Evolutionary conservation across 2,329 filamentous ascomycete species (phyloP).

Genomic region (Aspergillus brunneoviolaceus): DNA sequence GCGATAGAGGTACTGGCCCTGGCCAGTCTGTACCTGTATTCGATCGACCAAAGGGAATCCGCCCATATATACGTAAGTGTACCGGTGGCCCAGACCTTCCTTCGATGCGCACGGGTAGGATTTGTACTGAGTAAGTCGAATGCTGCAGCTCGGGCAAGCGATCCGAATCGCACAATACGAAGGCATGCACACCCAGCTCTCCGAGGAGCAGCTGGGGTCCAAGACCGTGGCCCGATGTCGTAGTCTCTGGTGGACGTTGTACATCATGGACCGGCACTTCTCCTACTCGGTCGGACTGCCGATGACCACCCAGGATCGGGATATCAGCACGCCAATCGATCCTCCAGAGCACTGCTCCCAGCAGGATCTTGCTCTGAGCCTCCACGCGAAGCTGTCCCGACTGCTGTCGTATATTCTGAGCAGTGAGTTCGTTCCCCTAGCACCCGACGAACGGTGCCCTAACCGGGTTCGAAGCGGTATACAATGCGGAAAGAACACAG

Average conservation of each 20-base stretch:
- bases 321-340: slow-evolving; percentile 38
- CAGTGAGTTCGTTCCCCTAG: too few relatives aligned
- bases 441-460: too few relatives aligned
- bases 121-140: too few relatives aligned
- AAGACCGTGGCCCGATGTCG: slow-evolving; percentile 35
- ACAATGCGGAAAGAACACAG: too few relatives aligned
- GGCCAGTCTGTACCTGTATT: slow-evolving; percentile 40
- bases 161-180: slow-evolving; percentile 45
- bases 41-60: slow-evolving; percentile 40
- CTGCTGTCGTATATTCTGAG: too few relatives aligned
- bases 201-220: slow-evolving; percentile 35
- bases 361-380: too few relatives aligned
- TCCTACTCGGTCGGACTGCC: slow-evolving; percentile 42
- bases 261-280: slow-evolving; percentile 39
- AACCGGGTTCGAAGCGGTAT: too few relatives aligned
- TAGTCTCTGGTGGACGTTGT: slow-evolving; percentile 37
- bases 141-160: slow-evolving; percentile 38
- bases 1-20: slow-evolving; percentile 42
- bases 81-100: too few relatives aligned
- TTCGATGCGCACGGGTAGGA: too few relatives aligned
- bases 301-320: slow-evolving; percentile 38
- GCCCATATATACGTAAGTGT: slow-evolving; percentile 32
- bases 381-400: too few relatives aligned
- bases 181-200: slow-evolving; percentile 43
- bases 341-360: slow-evolving; percentile 24